Evolutionary conservation across 176 grass and related monocot species (phyloP), one percentile per base, ranked within the genome.

Genomic region (Oryza nivara): DNA sequence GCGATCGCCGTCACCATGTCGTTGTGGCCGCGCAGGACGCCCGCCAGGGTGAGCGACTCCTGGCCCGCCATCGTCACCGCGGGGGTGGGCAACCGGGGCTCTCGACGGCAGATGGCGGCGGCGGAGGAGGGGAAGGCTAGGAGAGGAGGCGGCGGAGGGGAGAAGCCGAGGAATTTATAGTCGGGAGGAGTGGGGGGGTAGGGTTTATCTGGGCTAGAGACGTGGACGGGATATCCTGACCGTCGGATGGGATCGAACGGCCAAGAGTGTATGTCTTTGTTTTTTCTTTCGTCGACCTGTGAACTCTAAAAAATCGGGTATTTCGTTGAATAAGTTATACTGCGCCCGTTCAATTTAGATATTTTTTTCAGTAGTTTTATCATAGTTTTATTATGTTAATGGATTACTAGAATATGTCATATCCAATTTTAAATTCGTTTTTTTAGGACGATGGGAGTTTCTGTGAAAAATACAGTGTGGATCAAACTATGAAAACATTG

Each of bases 1-100:
- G 89, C 87, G 51, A 92, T 89, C 52, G 92, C 92, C 32, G 89
- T 94, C 76, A 94, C 92, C 79, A 85, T 63, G 49, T 84, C 89
- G 60, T 83, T 92, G 80, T 92, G 89, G 32, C 89, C 92, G 68
- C 52, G 78, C 84, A 94, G 78, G 20, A 87, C 92, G 41, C 89
- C 87, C 5, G 75, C 86, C 36, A 79, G 84, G 26, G 75, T 60
- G 30, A 94, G 89, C 32, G 82, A 66, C 9, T 90, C 88, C 85
- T 84, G 85, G 38, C 25, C 56, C 11, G 89, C 83, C 90, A 92
- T 92, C 56, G 86, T 74, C 14, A 68, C 67, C 20, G 64, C 10
- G 9, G 75, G 17, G 67, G 40, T n/a, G 20, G 40, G 15, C 23
- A 20, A 11, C 23, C 12, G 28, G 68, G 4, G 40, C 64, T 91